Base-by-base conservation (phyloP, 495 filamentous ascomycete genomes). In the Sphaerosporella brunnea region DNA sequence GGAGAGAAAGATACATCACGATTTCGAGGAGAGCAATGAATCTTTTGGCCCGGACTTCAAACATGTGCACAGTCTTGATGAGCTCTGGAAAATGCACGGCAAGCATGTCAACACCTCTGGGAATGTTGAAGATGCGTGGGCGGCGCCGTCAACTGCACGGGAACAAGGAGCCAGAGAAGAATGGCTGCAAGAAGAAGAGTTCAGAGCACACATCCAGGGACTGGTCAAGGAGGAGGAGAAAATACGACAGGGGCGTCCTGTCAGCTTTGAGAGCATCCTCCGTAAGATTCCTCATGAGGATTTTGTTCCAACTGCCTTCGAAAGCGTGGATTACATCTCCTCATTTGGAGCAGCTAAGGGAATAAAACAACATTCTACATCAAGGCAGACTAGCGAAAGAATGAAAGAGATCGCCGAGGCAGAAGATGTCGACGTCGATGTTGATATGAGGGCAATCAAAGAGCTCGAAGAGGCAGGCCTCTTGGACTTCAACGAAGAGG, bases 11-110 rank as follows among this genome's bases (percentile, higher is more conserved):
- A 68, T 95, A 5, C 90, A 97, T 54, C 81, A 93, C 55, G 81
- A 92, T 56, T 95, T 97, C 49, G 64, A 75, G 18, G 92, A 97
- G 63, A 68, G 72, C 10, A 65, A 77, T n/a, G 68, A 72, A 30
- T 77, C 80, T 11, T 58, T 76, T 42, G 63, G 71, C 0, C 61
- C 73, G 0, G 78, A 84, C 51, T 68, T 86, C 58, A 90, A 86
- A 56, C 61, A 72, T 16, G 65, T 84, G 3, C 84, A 81, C 58
- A 96, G 92, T 52, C 84, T 97, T 79, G 87, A 83, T 47, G 84
- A 82, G 3, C 62, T 97, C 15, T 97, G 90, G 90, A 77, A 76
- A 62, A 86, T 94, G 23, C 35, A 48, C 23, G 35, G 35, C 35
- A 39, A 34, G 8, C 4, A 36, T 1, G 13, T 21, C 10, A 4